Base-by-base conservation (phyloP, 2,329 filamentous ascomycete genomes). In the Aurifilum marmelostoma region DNA sequence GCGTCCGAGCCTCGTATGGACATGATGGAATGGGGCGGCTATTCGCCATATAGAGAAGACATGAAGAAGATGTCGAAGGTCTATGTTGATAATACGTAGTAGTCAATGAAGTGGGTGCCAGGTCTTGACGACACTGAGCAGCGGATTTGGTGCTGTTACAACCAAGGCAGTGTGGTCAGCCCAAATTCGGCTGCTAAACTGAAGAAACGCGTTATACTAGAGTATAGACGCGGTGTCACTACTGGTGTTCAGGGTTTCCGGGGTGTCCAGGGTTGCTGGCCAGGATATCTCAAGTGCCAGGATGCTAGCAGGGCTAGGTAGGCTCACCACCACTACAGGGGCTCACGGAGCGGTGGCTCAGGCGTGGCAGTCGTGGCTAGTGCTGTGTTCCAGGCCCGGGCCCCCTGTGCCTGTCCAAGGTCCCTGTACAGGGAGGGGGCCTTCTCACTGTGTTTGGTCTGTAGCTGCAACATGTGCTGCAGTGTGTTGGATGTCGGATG, bases 1-100 rank as follows among this genome's bases (percentile, higher is more conserved):
- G 83, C 83, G 83, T 84, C 81, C 74, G 79, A 74, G 70, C 71
- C 74, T 73, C 69, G 71, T 61, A 73, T 75, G 74, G 78, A 77
- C 77, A 80, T 80, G 71, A 72, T 68, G 71, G 73, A 71, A 65
- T 32, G 29, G 58, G 54, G 63, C 69, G 60, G 69, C 39, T 68
- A 54, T 69, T 58, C 61, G 71, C 75, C 77, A 78, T 79, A 68
- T 75, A 77, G 67, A 69, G 67, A 66, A n/a, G 63, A 70, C 69
- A 68, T 39, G 50, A 66, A 63, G 59, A 8, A 68, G 62, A 64
- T 67, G 50, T 54, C 16, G 39, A 56, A 34, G 39, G 60, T 37
- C 2, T 27, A 52, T 58, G n/a, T 34, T 43, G 24, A 37, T 58
- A 59, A n/a, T 47, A 21, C 7, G 43, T 47, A 47, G 21, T 2